phyloP scores from a whole-genome alignment of 1,284 basidiomycete genomes.

The Tetrapyrgos nigripes region DNA sequence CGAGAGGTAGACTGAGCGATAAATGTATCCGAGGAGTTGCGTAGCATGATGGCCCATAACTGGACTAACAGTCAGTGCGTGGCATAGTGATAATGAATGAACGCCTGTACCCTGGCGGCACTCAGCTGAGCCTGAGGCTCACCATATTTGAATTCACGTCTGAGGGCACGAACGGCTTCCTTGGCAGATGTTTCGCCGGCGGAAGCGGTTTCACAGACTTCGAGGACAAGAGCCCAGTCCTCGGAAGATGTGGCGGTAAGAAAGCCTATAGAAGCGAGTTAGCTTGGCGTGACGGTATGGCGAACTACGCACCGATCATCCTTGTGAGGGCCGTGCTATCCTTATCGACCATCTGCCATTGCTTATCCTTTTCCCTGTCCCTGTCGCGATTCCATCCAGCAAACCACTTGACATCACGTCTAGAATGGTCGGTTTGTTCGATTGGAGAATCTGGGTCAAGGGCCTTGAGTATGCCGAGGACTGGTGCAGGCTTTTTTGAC shows the following conservation, averaged over 20 bases:
- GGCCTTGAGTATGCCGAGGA: slow-evolving; percentile 11
- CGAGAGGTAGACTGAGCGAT: slow-evolving; percentile 71
- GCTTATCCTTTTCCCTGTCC: slow-evolving; percentile 7
- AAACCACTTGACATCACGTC: background rate
- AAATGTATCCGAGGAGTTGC: slow-evolving; percentile 71
- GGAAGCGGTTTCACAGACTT: slow-evolving; percentile 79
- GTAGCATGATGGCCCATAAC: slow-evolving; percentile 85
- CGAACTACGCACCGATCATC: slow-evolving; percentile 11
- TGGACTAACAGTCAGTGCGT: slow-evolving; percentile 10
- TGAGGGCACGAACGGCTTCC: slow-evolving; percentile 74
- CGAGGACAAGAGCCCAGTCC: slow-evolving; percentile 79
- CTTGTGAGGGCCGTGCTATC: slow-evolving; percentile 8
- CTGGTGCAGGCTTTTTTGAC: slow-evolving; percentile 2
- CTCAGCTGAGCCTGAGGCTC: slow-evolving; percentile 68
- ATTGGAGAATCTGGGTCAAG: slow-evolving; percentile 6
- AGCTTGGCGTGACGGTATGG: background rate
- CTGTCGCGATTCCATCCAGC: background rate
- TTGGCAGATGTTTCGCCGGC: slow-evolving; percentile 71
- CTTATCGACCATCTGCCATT: slow-evolving; percentile 13
- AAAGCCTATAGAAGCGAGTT: slow-evolving; percentile 54
- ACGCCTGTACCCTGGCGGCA: slow-evolving; percentile 64
- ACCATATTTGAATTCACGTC: slow-evolving; percentile 78
- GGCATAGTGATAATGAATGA: slow-evolving; percentile 4
- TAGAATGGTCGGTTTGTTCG: background rate
- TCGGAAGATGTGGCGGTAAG: slow-evolving; percentile 78